Conservation (phyloP, 257 asterid genomes). For the Anisodus tanguticus region DNA sequence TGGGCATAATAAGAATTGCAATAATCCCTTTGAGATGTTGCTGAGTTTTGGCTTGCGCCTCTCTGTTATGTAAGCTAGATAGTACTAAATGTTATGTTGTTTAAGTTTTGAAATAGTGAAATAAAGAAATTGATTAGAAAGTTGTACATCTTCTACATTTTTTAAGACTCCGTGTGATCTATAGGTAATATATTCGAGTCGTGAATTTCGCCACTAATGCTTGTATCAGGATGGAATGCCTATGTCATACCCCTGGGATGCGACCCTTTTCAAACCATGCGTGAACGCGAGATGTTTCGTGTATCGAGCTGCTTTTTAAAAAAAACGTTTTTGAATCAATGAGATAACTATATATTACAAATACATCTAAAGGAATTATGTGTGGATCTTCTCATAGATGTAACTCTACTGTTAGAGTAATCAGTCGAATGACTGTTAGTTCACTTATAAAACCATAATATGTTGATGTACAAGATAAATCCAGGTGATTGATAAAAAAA, state of each 20-base stretch:
- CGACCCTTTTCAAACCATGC: too few species aligned
- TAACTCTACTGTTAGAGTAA: not conserved
- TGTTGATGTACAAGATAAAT: not conserved
- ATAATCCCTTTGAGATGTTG: conserved; percentile 6
- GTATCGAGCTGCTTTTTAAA: too few species aligned
- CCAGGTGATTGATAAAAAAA: not conserved
- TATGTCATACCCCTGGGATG: too few species aligned
- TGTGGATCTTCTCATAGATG: not conserved
- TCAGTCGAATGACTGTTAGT: not conserved
- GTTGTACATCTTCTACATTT: not conserved
- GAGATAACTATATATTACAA: not conserved
- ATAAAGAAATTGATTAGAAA: not conserved
- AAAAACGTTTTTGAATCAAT: too few species aligned
- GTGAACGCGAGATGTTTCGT: too few species aligned
- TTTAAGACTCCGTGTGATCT: not conserved
- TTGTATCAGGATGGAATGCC: too few species aligned
- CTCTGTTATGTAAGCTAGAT: conserved; percentile 7
- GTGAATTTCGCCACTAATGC: too few species aligned
- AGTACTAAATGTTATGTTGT: conserved; percentile 3
- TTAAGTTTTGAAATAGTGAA: not conserved
- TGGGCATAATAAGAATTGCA: not conserved
- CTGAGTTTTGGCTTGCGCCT: not conserved
- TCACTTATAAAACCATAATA: not conserved
- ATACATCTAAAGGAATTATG: not conserved
- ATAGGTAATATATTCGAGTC: too few species aligned